phyloP scores from a whole-genome alignment of 202 grass and related monocot genomes.

The Hordeum pubiflorum region DNA sequence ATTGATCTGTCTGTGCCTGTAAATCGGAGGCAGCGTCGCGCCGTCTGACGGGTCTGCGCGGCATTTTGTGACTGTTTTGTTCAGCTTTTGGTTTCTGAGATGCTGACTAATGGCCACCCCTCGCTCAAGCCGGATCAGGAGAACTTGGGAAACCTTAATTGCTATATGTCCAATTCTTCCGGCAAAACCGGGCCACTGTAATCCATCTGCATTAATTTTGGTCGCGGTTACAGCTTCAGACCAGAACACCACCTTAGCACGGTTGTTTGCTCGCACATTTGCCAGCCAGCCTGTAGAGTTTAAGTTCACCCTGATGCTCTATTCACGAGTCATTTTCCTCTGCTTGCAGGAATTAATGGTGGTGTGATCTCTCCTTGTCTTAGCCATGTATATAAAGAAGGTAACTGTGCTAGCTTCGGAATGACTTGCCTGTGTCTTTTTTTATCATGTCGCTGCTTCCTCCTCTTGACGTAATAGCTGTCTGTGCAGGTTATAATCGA shows the following conservation, averaged over 20 bases:
- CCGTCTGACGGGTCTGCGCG: not conserved
- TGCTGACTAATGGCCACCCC: not conserved
- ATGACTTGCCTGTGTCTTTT: not conserved
- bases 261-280: not conserved
- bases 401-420: constrained; percentile 16
- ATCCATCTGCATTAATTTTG: not conserved
- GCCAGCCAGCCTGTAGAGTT: not conserved
- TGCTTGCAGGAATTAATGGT: constrained; percentile 30
- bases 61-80: not conserved
- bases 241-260: not conserved
- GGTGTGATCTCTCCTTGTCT: constrained; percentile 4
- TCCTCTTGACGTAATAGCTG: not conserved
- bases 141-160: not conserved
- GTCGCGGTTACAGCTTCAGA: not conserved
- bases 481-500: constrained; percentile 75
- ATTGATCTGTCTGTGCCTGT: not conserved
- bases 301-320: not conserved
- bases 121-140: not conserved
- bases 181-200: not conserved
- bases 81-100: not conserved
- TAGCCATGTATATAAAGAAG: constrained; percentile 84
- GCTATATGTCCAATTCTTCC: not conserved
- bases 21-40: not conserved
- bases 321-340: not conserved
- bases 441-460: not conserved